A percentile compares a stretch with the other conserved stretches of the same genome.
Conservation (phyloP, 495 filamentous ascomycete species). For the Apodospora peruviana region DNA sequence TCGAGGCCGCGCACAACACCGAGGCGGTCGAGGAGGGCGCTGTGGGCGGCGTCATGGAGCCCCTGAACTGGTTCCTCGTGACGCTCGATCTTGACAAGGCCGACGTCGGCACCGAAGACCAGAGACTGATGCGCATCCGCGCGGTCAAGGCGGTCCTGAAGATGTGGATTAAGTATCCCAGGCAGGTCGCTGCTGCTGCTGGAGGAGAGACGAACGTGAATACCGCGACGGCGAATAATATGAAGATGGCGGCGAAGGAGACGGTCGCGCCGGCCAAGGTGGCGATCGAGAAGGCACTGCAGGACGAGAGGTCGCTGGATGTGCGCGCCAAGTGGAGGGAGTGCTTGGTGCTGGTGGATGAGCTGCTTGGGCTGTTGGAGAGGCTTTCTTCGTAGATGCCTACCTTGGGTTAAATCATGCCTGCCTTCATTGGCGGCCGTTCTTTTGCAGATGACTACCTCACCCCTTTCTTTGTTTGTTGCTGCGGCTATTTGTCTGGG, state of each 20-base stretch:
- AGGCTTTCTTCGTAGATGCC: background rate
- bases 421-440: too few species aligned
- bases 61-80: conserved; percentile 29
- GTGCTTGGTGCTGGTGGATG: conserved; percentile 10
- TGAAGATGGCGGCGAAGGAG: conserved; percentile 10
- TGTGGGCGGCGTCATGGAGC: background rate
- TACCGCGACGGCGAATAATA: too few species aligned
- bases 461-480: too few species aligned
- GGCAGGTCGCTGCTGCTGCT: too few species aligned
- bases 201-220: too few species aligned
- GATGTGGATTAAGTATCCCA: conserved; percentile 20
- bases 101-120: conserved; percentile 30
- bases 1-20: conserved; percentile 21
- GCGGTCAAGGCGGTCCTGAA: conserved; percentile 26
- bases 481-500: too few species aligned
- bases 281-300: conserved; percentile 23
- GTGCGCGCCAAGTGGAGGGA: conserved; percentile 34
- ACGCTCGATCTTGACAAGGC: conserved; percentile 33
- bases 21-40: background rate
- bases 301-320: conserved; percentile 36
- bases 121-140: conserved; percentile 33
- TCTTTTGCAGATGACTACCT: too few species aligned
- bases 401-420: too few species aligned
- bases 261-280: conserved; percentile 13
- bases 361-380: background rate